These are phyloP conservation scores for Pilobolus umbonatus DNA, from an alignment of 192 early-diverging fungal genomes.

Conservation along the genomic window DNA sequence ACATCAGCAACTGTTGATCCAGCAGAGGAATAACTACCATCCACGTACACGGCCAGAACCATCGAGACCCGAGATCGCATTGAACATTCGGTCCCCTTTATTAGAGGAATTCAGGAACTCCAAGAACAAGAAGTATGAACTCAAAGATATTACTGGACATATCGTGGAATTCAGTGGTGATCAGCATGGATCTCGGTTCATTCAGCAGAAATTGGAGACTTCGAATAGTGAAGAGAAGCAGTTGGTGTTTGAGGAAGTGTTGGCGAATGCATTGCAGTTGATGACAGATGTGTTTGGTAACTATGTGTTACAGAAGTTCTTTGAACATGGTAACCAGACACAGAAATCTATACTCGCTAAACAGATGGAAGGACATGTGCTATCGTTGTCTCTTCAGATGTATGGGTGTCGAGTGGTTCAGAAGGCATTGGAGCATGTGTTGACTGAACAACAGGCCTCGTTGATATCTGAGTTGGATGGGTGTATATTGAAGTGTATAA, in stretches of 20 bases:
- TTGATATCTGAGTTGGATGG: slow-evolving; percentile 91
- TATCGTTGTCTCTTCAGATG: slow-evolving; percentile 94
- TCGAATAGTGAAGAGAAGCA: slow-evolving; percentile 93
- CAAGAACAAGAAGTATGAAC: slow-evolving; percentile 12
- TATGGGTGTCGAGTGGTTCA: slow-evolving; percentile 99
- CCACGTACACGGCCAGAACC: background rate
- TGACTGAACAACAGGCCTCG: slow-evolving; percentile 81
- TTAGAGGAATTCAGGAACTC: slow-evolving; percentile 15
- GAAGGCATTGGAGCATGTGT: slow-evolving; percentile 93
- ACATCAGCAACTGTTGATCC: slow-evolving; percentile 15
- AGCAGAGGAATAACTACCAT: slow-evolving; percentile 14
- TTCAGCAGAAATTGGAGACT: slow-evolving; percentile 96
- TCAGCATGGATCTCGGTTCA: slow-evolving; percentile 97
- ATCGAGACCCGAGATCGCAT: background rate
- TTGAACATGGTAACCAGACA: slow-evolving; percentile 91
- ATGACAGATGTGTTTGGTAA: slow-evolving; percentile 99
- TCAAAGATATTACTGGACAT: slow-evolving; percentile 82
- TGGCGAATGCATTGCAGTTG: slow-evolving; percentile 81
- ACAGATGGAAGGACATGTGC: slow-evolving; percentile 94
- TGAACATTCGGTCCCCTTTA: background rate
- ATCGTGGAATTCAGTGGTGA: slow-evolving; percentile 98
- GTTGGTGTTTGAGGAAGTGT: slow-evolving; percentile 92
- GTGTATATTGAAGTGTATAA: slow-evolving; percentile 94
- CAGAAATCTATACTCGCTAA: slow-evolving; percentile 89
- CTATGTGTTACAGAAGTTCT: slow-evolving; percentile 99